phyloP scores from a whole-genome alignment of 768 basidiomycete genomes.

The Leccinum arenicola region DNA sequence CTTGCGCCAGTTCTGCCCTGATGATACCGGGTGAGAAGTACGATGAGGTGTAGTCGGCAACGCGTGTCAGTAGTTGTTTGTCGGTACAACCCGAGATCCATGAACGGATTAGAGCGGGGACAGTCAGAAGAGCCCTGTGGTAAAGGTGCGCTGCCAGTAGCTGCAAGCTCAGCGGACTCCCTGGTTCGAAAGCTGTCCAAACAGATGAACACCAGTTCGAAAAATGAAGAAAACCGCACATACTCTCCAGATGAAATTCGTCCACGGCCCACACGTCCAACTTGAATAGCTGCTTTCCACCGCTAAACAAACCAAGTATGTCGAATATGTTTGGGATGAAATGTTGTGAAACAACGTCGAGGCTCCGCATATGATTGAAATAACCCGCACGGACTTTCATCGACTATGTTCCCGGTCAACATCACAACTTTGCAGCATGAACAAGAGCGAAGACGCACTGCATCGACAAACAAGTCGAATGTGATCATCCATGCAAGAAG shows the following conservation, averaged over 20 bases:
- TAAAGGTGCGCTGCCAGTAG: conserved; percentile 85
- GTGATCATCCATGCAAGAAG: conserved; percentile 90
- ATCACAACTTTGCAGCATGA: neutral
- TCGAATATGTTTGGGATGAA: conserved; percentile 75
- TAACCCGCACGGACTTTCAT: conserved; percentile 83
- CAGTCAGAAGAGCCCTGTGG: conserved; percentile 78
- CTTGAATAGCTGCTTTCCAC: conserved; percentile 67
- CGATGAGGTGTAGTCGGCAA: conserved; percentile 75
- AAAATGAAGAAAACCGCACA: conserved; percentile 22
- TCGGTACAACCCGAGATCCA: conserved; percentile 91
- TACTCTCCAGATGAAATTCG: conserved; percentile 75
- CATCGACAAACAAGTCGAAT: conserved; percentile 80
- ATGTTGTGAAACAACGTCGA: conserved; percentile 55
- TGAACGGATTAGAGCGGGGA: conserved; percentile 80
- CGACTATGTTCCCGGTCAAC: conserved; percentile 50
- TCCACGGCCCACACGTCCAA: conserved; percentile 85
- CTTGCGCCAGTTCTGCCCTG: conserved; percentile 71
- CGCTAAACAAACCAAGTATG: conserved; percentile 64
- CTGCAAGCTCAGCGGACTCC: conserved; percentile 47
- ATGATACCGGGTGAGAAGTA: conserved; percentile 91
- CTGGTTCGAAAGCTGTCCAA: conserved; percentile 55
- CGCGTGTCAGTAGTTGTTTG: conserved; percentile 74
- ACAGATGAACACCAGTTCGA: neutral
- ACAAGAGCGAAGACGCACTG: conserved; percentile 49
- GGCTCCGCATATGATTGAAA: conserved; percentile 77